Percentiles rank a stretch among this genome's conserved stretches.
Conservation (phyloP, 257 asterid species). For the Solanum virginianum region DNA sequence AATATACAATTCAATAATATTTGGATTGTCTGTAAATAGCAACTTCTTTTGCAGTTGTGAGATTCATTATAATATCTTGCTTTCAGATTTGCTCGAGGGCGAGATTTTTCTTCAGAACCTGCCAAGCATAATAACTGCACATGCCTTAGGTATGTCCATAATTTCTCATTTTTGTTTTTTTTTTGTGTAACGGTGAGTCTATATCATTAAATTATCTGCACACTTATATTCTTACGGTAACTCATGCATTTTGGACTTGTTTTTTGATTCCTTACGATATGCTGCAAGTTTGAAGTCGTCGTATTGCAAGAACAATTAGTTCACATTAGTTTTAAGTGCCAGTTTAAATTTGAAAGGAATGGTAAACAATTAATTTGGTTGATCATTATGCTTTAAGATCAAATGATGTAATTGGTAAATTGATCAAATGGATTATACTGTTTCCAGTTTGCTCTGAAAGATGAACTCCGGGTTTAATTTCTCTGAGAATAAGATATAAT, state of each 20-base stretch:
- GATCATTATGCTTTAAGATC: not conserved
- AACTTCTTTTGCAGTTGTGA: not conserved
- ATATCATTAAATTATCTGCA: not conserved
- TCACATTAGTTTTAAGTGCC: not conserved
- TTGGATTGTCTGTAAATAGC: not conserved
- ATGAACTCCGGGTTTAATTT: not conserved
- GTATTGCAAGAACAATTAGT: not conserved
- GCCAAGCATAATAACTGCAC: slow-evolving; percentile 88
- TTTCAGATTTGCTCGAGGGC: slow-evolving; percentile 84
- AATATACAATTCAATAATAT: too few species aligned
- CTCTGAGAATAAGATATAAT: not conserved
- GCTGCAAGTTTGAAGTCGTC: not conserved
- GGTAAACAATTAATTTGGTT: not conserved
- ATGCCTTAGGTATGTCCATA: slow-evolving; percentile 62
- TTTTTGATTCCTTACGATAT: not conserved
- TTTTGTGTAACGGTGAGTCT: not conserved
- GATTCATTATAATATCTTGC: slow-evolving; percentile 7
- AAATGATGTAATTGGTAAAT: not conserved
- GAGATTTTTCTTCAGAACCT: slow-evolving; percentile 97
- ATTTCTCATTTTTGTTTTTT: not conserved
- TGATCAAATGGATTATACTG: not conserved
- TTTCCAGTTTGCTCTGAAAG: not conserved
- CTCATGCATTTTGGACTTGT: not conserved
- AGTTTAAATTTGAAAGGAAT: not conserved
- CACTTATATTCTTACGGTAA: not conserved